Evolutionary conservation across 2,329 filamentous ascomycete genomes (phyloP).

Genomic region (Colletotrichum sansevieriae): DNA sequence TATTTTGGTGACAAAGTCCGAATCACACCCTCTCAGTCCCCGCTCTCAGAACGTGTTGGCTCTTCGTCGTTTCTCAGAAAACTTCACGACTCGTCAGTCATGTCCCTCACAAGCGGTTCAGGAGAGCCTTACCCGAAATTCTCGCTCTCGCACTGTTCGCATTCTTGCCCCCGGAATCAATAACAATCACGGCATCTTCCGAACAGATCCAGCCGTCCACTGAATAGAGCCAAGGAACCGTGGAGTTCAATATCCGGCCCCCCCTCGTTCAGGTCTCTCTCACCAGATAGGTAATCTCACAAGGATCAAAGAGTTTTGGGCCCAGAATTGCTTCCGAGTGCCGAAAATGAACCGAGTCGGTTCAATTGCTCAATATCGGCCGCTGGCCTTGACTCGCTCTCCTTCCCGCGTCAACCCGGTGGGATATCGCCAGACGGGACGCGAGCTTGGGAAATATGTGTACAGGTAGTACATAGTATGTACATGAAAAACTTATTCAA

Average conservation of each 20-base stretch:
- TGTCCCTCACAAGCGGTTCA: neutral
- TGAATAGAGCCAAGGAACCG: slow-evolving; percentile 26
- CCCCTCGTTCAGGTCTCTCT: neutral
- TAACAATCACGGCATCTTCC: neutral
- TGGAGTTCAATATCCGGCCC: neutral
- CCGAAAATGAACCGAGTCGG: slow-evolving; percentile 10
- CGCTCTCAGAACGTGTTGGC: neutral
- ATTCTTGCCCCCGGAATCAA: neutral
- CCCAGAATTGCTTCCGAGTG: neutral
- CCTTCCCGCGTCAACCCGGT: neutral
- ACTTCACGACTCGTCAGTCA: slow-evolving; percentile 9
- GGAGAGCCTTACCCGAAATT: neutral
- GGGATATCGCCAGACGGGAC: neutral
- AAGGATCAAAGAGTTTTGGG: neutral
- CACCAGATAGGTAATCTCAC: neutral
- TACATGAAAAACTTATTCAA: slow-evolving; percentile 31
- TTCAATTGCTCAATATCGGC: slow-evolving; percentile 29
- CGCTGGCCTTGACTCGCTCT: slow-evolving; percentile 19
- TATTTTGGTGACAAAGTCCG: neutral
- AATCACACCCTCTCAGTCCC: slow-evolving; percentile 11
- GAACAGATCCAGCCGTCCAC: slow-evolving; percentile 4
- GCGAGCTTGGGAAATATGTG: slow-evolving; percentile 10
- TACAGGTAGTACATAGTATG: slow-evolving; percentile 38
- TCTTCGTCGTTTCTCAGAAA: slow-evolving; percentile 11
- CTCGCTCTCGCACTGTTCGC: slow-evolving; percentile 1